Base-by-base conservation (phyloP, 371 early-diverging fungal species). In the Syncephalis fuscata region DNA sequence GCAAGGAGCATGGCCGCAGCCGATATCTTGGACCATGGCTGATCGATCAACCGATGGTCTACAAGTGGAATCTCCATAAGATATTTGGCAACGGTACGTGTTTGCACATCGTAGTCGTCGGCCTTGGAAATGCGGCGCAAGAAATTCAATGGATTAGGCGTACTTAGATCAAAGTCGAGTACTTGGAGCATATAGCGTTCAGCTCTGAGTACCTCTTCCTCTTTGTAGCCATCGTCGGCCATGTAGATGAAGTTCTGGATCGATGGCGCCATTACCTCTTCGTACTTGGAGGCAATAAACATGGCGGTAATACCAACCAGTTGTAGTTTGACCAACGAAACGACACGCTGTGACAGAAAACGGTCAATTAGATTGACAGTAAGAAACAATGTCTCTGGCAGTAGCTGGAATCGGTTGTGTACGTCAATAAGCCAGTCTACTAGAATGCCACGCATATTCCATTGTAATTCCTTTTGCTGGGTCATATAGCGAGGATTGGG, bases 281-380 rank as follows among this genome's bases (percentile, higher is more conserved):
- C 98, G 66, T 91, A 92, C 63, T 99, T 99, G 54, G 89, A 67
- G 0, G 99, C 95, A 49, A 99, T 77, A 53, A 93, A 85, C 51
- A 98, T 58, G 0, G 91, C 76, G 0, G 95, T 82, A 39, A 95
- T 71, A 1, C 98, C 99, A n/a, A 98, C 94, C 11, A 98, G 73
- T 60, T 99, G 98, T 11, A 99, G 76, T 58, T 95, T 97, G 44
- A 69, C 69, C 23, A 89, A 55, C 0, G 85, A 77, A 1, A 96
- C 88, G 1, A 73, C 68, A 26, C 92, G 83, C 41, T 61, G 55
- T 20, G 92, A 86, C 19, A 99, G 74, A 67, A 98, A 97, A 15
- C 99, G 80, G 59, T 99, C 99, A 43, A 99, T 78, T 39, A 99
- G 71, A 68, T 95, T 94, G 48, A 98, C 84, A 19, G 94, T 68